Evolutionary conservation across 176 grass and related monocot species (phyloP).

Genomic region (Musa troglodytarum): DNA sequence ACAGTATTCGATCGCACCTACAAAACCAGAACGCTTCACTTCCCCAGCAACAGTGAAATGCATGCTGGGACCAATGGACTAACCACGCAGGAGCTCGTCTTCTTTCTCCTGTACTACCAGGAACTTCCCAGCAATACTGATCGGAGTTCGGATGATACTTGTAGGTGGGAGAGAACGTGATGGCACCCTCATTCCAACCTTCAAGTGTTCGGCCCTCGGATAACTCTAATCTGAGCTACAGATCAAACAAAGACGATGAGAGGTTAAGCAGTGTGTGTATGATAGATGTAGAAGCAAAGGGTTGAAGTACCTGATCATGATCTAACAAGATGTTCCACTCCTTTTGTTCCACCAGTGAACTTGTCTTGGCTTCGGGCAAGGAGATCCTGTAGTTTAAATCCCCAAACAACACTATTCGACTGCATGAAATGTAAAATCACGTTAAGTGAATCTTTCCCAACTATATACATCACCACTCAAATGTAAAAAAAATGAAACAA

Average conservation of each 20-base stretch:
- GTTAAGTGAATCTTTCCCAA: too few relatives aligned
- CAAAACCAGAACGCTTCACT: neutral
- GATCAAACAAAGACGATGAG: slow-evolving; percentile 1
- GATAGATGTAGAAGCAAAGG: neutral
- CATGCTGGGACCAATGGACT: neutral
- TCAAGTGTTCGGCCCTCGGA: slow-evolving; percentile 35
- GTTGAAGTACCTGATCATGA: slow-evolving; percentile 50
- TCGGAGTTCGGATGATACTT: slow-evolving; percentile 80
- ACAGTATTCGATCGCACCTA: slow-evolving; percentile 98
- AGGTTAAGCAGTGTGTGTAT: neutral
- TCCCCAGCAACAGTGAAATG: too few relatives aligned
- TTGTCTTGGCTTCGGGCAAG: slow-evolving; percentile 48
- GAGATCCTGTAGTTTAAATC: slow-evolving; percentile 97
- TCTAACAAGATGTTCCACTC: slow-evolving; percentile 59
- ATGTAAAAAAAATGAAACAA: too few relatives aligned
- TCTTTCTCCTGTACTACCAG: slow-evolving; percentile 1
- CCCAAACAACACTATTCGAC: slow-evolving; percentile 67
- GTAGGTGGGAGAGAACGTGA: slow-evolving; percentile 87
- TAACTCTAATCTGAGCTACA: slow-evolving; percentile 58
- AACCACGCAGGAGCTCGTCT: slow-evolving; percentile 86
- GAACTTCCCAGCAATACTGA: slow-evolving; percentile 48
- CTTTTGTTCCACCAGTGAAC: slow-evolving; percentile 51
- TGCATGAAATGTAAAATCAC: slow-evolving; percentile 31
- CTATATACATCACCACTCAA: too few relatives aligned
- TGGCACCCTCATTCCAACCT: slow-evolving; percentile 75